Evolutionary conservation across 345 rosid species (phyloP).

Genomic region (Arabidopsis arenosa): DNA sequence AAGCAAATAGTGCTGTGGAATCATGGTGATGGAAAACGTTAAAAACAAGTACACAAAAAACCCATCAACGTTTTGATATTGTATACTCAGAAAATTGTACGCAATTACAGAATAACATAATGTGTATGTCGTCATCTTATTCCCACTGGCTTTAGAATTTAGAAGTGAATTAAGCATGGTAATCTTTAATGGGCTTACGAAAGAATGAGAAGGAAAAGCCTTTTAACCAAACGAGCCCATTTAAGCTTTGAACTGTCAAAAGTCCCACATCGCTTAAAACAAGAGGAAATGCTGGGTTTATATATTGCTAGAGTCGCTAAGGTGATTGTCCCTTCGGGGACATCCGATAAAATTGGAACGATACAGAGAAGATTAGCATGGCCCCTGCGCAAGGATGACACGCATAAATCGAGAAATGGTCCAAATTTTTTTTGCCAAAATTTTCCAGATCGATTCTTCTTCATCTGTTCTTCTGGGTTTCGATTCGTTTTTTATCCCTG

Average conservation of each 20-base stretch:
- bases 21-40: conserved; percentile 58
- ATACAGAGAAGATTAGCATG: conserved; percentile 12
- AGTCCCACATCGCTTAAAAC: neutral
- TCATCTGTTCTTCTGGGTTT: no score
- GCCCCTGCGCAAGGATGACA: conserved; percentile 11
- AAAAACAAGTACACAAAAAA: neutral
- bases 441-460: neutral
- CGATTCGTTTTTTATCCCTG: no score
- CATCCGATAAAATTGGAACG: conserved; percentile 11
- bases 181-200: neutral
- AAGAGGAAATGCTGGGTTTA: neutral
- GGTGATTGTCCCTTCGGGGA: neutral
- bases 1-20: conserved; percentile 35
- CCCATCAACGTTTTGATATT: neutral
- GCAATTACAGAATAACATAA: conserved; percentile 14
- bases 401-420: conserved; percentile 3
- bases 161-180: no score
- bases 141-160: conserved; percentile 9
- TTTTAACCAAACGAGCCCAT: neutral
- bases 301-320: neutral
- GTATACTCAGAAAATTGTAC: conserved; percentile 11
- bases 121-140: conserved; percentile 22
- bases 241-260: neutral
- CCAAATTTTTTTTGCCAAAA: neutral
- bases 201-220: neutral